Evolutionary conservation across 163 green algal species (phyloP), one percentile per base, ranked within the genome.

Genomic region (Volvox carteri): DNA sequence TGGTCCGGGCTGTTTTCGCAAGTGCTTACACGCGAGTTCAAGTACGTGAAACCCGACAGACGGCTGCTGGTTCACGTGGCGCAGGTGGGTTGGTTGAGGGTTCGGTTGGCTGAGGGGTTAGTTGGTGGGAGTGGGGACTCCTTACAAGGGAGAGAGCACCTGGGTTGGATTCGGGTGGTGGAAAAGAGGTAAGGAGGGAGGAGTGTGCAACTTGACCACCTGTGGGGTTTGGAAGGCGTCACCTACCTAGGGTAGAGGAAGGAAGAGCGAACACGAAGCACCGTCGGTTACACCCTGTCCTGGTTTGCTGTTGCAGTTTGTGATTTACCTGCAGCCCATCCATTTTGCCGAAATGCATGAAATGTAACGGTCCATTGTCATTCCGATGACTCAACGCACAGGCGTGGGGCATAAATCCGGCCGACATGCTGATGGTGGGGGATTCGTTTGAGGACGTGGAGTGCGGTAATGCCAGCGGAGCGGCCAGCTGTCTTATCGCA

Each of bases 381-480:
- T n/a, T n/a, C n/a, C n/a, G n/a, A n/a, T n/a, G n/a, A n/a, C n/a
- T n/a, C n/a, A n/a, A n/a, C 60, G 3, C 73, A 5, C 73, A 80
- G 73, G 62, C 30, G 6, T 96, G 94, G 94, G 86, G 89, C 35
- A 35, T 96, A n/a, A 50, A 86, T 19, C 94, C 94, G 14, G 77
- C 48, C 19, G 58, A 78, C 35, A 65, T 97, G 88, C 94, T 97
- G 6, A 97, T 97, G 95, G 94, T 97, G 41, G 95, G 95, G 0
- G 95, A 97, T 89, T 94, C 88, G 2, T 92, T 88, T 19, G 94
- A 97, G 83, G 94, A 97, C 68, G 94, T 97, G 62, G 95, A 97
- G 90, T 93, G 91, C 25, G 95, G 94, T 41, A 97, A 97, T 60
- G 95, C 95, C 12, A 92, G 92, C 8, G 95, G 95, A 56, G 95